A percentile compares a stretch with the other conserved stretches of the same genome.
phyloP scores from a whole-genome alignment of 805 yeast genomes.

The Pichia cephalocereana region DNA sequence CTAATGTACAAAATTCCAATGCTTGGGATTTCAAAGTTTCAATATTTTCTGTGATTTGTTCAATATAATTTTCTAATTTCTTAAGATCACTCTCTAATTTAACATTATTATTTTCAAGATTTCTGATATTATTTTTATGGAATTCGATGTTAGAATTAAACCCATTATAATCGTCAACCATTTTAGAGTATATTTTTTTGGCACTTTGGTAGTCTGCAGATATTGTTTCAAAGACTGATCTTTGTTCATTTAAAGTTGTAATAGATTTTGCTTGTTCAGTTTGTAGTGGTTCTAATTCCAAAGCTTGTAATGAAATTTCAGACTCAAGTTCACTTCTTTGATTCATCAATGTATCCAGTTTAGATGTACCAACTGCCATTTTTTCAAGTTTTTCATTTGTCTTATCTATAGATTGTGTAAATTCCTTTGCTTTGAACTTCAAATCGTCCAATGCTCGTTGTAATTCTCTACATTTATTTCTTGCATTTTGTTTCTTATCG shows the following conservation, averaged over 20 bases:
- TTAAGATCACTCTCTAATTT: slow-evolving; percentile 10
- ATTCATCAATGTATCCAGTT: slow-evolving; percentile 25
- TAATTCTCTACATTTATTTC: slow-evolving; percentile 10
- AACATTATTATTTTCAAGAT: not conserved
- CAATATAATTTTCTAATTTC: slow-evolving; percentile 20
- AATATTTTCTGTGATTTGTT: not conserved
- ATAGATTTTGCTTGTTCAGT: slow-evolving; percentile 11
- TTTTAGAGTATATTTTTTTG: not conserved
- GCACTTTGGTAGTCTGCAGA: slow-evolving; percentile 7
- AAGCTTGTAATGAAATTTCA: slow-evolving; percentile 20
- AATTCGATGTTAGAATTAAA: slow-evolving; percentile 12
- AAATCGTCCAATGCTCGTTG: slow-evolving; percentile 2
- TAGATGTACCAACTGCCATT: slow-evolving; percentile 34
- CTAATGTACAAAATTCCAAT: slow-evolving; percentile 35
- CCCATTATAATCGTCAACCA: not conserved
- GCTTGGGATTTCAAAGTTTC: slow-evolving; percentile 21
- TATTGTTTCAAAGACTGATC: slow-evolving; percentile 8
- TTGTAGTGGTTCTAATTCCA: slow-evolving; percentile 14
- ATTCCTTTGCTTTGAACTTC: slow-evolving; percentile 4
- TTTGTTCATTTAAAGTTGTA: slow-evolving; percentile 9
- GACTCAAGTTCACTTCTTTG: slow-evolving; percentile 25
- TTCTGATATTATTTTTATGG: slow-evolving; percentile 1
- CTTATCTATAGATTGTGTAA: slow-evolving; percentile 22
- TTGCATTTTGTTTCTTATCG: slow-evolving; percentile 11
- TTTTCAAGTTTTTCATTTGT: slow-evolving; percentile 34